A percentile compares a stretch with the other conserved stretches of the same genome.
These are phyloP conservation scores for Flaveria trinervia DNA, from an alignment of 129 eudicot genomes.

Conservation along the genomic window DNA sequence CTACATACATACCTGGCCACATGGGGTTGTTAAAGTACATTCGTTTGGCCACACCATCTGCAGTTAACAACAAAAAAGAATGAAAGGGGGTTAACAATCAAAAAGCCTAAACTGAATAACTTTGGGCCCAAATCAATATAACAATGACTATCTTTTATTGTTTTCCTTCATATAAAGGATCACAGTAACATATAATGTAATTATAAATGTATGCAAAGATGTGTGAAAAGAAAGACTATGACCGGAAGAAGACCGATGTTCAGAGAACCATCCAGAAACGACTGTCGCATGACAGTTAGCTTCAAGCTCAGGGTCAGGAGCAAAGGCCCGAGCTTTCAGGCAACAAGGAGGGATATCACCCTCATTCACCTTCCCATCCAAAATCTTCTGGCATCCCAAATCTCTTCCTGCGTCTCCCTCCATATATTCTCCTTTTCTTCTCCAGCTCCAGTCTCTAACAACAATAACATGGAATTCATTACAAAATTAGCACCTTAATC, in stretches of 20 bases:
- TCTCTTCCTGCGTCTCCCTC: slow-evolving; percentile 80
- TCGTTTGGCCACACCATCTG: slow-evolving; percentile 54
- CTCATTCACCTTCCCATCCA: slow-evolving; percentile 77
- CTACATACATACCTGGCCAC: slow-evolving; percentile 86
- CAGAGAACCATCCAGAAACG: slow-evolving; percentile 98
- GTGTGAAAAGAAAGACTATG: slow-evolving; percentile 22
- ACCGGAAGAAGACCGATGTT: slow-evolving; percentile 56
- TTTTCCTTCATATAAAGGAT: neutral
- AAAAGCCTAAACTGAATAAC: neutral
- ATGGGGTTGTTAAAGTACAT: slow-evolving; percentile 90
- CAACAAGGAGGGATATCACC: slow-evolving; percentile 71
- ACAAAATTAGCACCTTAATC: neutral
- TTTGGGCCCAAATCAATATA: neutral
- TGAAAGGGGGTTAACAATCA: neutral
- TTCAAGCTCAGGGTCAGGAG: slow-evolving; percentile 63
- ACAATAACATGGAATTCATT: neutral
- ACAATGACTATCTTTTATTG: neutral
- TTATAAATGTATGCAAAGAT: slow-evolving; percentile 7
- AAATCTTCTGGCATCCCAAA: slow-evolving; percentile 69
- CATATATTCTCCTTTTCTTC: slow-evolving; percentile 67
- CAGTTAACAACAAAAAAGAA: slow-evolving; percentile 21
- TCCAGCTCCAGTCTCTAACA: slow-evolving; percentile 86
- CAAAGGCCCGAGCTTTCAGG: slow-evolving; percentile 62
- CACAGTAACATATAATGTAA: neutral
- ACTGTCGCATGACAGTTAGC: slow-evolving; percentile 87